These are phyloP conservation scores for Phanerochaete sordida DNA, from an alignment of 768 basidiomycete species.

Conservation along the genomic window DNA sequence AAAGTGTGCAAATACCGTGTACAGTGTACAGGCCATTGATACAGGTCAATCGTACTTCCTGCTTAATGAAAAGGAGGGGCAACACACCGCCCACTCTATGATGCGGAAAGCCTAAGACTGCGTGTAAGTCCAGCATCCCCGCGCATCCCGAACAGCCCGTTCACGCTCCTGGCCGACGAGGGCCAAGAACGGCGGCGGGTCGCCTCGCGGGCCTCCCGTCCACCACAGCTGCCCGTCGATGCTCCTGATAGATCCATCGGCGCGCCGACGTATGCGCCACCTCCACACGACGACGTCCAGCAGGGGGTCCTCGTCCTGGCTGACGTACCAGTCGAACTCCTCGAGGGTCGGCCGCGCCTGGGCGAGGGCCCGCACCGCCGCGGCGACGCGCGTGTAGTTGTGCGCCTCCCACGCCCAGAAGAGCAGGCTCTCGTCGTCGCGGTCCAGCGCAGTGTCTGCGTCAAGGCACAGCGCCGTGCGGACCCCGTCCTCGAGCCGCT, in stretches of 20 bases:
- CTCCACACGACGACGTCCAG: neutral
- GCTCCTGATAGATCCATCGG: neutral
- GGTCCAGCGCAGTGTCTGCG: neutral
- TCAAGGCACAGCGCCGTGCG: neutral
- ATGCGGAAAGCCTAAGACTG: too few relatives aligned
- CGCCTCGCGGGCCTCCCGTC: neutral
- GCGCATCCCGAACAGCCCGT: neutral
- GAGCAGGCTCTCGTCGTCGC: neutral
- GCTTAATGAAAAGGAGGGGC: too few relatives aligned
- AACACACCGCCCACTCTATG: too few relatives aligned
- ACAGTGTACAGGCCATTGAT: too few relatives aligned
- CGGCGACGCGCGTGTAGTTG: slow-evolving; percentile 1
- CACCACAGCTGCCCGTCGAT: neutral
- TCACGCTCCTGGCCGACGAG: neutral
- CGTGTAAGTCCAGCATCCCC: neutral
- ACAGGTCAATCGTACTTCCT: too few relatives aligned
- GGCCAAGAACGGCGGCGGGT: neutral
- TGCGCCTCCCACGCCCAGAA: slow-evolving; percentile 3
- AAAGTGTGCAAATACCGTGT: too few relatives aligned
- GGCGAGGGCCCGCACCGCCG: neutral
- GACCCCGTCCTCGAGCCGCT: neutral
- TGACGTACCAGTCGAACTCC: slow-evolving; percentile 7
- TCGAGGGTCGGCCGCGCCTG: neutral
- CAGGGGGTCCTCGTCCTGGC: neutral
- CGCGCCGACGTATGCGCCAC: neutral